Conservation (phyloP, 371 early-diverging fungal genomes). For the Mortierella sp. region DNA sequence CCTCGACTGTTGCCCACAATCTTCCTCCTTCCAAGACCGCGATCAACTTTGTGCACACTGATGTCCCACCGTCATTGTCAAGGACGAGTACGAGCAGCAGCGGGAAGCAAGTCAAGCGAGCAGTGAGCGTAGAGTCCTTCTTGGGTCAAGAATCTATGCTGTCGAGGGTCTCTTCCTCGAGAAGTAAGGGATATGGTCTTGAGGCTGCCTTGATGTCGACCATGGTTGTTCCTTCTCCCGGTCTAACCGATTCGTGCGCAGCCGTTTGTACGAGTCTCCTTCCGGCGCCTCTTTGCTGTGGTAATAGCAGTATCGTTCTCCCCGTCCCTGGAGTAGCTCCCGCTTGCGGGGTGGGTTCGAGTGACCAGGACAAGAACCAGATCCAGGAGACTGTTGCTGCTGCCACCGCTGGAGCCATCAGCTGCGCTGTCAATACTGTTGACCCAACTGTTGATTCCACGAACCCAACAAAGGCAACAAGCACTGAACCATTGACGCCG, state of each 20-base stretch:
- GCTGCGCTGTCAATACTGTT: not conserved
- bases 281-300: not conserved
- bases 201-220: slow-evolving; percentile 1
- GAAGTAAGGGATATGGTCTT: slow-evolving; percentile 11
- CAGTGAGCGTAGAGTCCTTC: slow-evolving; percentile 33
- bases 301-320: not conserved
- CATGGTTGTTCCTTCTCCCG: not conserved
- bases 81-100: not conserved
- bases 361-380: not conserved
- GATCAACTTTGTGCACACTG: not conserved
- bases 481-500: not conserved
- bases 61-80: not conserved
- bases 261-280: not conserved
- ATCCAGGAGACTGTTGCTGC: not conserved
- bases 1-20: not conserved
- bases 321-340: not conserved
- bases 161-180: slow-evolving; percentile 16
- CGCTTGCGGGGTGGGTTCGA: not conserved
- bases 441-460: no score
- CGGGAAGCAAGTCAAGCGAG: slow-evolving; percentile 23
- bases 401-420: not conserved
- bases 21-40: not conserved
- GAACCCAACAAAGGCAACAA: not conserved
- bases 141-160: slow-evolving; percentile 8
- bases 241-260: no score